Base-by-base conservation (phyloP, 352 stramenopile species). In the Globisporangium paddicum region DNA sequence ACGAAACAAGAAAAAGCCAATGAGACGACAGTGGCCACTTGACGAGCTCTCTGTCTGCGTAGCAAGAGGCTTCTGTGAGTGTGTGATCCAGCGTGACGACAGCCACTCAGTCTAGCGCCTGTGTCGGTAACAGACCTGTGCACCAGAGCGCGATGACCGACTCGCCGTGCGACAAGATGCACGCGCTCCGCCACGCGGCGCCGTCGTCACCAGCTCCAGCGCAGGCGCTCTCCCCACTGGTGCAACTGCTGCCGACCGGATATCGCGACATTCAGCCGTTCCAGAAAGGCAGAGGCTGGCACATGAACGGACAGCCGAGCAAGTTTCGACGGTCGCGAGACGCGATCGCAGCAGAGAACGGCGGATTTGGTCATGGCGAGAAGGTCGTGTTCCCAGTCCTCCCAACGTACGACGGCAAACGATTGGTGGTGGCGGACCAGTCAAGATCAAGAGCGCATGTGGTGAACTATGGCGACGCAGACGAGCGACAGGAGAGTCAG, bases 211-310 rank as follows among this genome's bases (percentile, higher is more conserved):
- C 57, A 28, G 25, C 50, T 19, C 14, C 35, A 25, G 21, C 28
- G 21, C 57, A 55, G n/a, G 55, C 49, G 28, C 55, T 87, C 7
- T 90, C 80, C 1, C 80, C 80, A n/a, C 72, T 88, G 38, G 73
- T 85, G 26, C 73, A 79, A 28, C 58, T 86, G 1, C 54, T 87
- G 35, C 78, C 80, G 2, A 87, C 72, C 2, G 80, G 80, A 0
- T 88, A 88, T 55, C 76, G 78, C 40, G 76, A 87, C 51, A 75
- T 90, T n/a, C 76, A 87, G 45, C 80, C 74, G 9, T 79, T 90
- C 64, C 77, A 86, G 30, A 82, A 79, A 26, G 80, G 77, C 50
- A 68, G 79, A 63, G 76, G 76, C 10, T 90, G 80, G 78, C 80
- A 88, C 58, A 66, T 67, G 50, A 90, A 90, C 30, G 80, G 80